Conservation (phyloP, 179 eudicot genomes). For the Beta macrorhiza region DNA sequence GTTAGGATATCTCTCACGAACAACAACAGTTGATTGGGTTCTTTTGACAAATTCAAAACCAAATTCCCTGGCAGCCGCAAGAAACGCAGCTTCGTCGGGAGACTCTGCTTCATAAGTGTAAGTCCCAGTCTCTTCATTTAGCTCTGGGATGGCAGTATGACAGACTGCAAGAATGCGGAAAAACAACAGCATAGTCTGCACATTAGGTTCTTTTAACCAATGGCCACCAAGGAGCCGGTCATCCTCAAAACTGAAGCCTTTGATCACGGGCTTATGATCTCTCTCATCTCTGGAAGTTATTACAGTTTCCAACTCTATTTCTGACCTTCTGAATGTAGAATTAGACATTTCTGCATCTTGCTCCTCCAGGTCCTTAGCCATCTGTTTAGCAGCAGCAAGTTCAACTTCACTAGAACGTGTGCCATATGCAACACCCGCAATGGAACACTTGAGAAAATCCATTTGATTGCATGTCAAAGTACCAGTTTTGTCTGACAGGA, state of each 20-base stretch:
- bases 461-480: slow-evolving; percentile 95
- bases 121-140: slow-evolving; percentile 68
- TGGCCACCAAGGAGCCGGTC: slow-evolving; percentile 68
- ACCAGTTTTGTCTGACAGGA: slow-evolving; percentile 98
- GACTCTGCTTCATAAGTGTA: slow-evolving; percentile 91
- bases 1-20: slow-evolving; percentile 70
- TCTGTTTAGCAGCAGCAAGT: slow-evolving; percentile 84
- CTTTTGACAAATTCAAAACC: slow-evolving; percentile 85
- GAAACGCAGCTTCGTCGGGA: slow-evolving; percentile 95
- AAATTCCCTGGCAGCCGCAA: slow-evolving; percentile 94
- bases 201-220: slow-evolving; percentile 68
- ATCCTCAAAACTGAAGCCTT: slow-evolving; percentile 93
- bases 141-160: slow-evolving; percentile 94
- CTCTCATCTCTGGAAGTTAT: slow-evolving; percentile 51
- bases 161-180: slow-evolving; percentile 86
- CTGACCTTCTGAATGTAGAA: slow-evolving; percentile 37
- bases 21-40: slow-evolving; percentile 76
- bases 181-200: slow-evolving; percentile 54
- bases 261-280: slow-evolving; percentile 46
- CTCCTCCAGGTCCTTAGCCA: slow-evolving; percentile 67
- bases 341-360: slow-evolving; percentile 35
- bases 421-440: slow-evolving; percentile 84
- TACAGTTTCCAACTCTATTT: slow-evolving; percentile 70
- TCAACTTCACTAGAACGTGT: slow-evolving; percentile 82
- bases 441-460: slow-evolving; percentile 95